Percentiles rank a stretch among this genome's conserved stretches.
Conservation (phyloP, 2,329 filamentous ascomycete genomes). For the Exophiala mesophila region DNA sequence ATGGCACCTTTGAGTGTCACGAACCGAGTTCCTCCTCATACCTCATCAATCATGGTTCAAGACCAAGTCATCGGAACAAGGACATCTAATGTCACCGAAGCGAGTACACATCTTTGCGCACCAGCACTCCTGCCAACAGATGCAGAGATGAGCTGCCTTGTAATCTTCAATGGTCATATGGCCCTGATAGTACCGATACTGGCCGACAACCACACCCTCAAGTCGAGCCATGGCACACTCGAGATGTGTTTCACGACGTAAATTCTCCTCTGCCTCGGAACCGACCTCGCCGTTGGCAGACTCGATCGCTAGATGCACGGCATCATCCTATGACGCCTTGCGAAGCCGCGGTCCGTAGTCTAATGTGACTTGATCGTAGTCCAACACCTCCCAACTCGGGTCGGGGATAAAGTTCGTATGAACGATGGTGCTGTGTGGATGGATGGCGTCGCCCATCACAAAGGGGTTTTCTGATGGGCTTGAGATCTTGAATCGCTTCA, state of each 20-base stretch:
- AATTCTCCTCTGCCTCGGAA: constrained; percentile 9
- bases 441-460: constrained; percentile 13
- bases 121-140: constrained; percentile 25
- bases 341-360: constrained; percentile 9
- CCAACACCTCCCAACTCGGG: constrained; percentile 10
- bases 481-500: too few species aligned
- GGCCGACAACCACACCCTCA: constrained; percentile 21
- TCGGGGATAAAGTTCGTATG: constrained; percentile 18
- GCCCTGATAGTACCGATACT: constrained; percentile 24
- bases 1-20: not conserved
- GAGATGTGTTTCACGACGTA: constrained; percentile 19
- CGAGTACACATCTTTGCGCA: constrained; percentile 25
- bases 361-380: constrained; percentile 15
- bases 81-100: constrained; percentile 24
- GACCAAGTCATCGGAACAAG: constrained; percentile 18
- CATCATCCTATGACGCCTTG: constrained; percentile 8
- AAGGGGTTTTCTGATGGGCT: not conserved
- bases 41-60: constrained; percentile 9
- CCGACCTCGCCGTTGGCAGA: constrained; percentile 8
- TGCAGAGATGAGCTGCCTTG: constrained; percentile 17
- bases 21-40: not conserved
- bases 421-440: constrained; percentile 17
- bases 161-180: constrained; percentile 26
- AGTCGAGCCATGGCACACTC: constrained; percentile 23
- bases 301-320: constrained; percentile 4